Conservation (phyloP, 805 yeast genomes). For the Saccharomyces paradoxus region DNA sequence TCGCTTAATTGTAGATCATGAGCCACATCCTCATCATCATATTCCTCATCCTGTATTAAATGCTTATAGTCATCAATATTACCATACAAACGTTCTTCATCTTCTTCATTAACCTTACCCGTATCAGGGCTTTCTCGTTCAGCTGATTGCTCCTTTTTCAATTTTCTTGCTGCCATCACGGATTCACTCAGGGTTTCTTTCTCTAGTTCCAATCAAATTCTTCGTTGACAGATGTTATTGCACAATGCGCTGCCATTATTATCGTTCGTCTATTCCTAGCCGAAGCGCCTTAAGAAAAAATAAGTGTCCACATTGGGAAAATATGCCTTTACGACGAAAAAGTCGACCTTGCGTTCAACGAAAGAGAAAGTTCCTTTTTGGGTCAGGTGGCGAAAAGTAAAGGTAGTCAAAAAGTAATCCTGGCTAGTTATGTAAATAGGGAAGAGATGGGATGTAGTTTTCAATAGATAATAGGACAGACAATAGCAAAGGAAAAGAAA, state of each 20-base stretch:
- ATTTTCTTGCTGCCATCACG: neutral
- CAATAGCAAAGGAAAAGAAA: neutral
- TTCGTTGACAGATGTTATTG: neutral
- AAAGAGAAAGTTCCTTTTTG: neutral
- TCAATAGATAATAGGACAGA: neutral
- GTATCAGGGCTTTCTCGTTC: neutral
- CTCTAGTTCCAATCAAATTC: neutral
- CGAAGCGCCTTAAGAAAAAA: neutral
- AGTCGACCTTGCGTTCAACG: neutral
- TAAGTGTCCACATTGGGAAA: neutral
- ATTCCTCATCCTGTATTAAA: conserved; percentile 13
- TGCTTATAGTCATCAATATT: conserved; percentile 29
- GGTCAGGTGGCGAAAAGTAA: neutral
- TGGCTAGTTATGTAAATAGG: neutral
- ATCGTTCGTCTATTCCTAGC: neutral
- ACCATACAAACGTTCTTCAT: conserved; percentile 25
- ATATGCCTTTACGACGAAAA: neutral
- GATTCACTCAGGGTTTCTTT: neutral
- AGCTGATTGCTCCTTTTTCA: neutral
- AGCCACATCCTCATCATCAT: conserved; percentile 18
- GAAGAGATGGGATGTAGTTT: neutral
- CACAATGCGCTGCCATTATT: neutral
- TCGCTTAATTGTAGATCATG: conserved; percentile 10
- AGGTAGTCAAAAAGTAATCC: neutral
- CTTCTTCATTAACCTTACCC: conserved; percentile 7